Evolutionary conservation across 2,329 filamentous ascomycete species (phyloP).

Genomic region (Sporothrix brasiliensis): DNA sequence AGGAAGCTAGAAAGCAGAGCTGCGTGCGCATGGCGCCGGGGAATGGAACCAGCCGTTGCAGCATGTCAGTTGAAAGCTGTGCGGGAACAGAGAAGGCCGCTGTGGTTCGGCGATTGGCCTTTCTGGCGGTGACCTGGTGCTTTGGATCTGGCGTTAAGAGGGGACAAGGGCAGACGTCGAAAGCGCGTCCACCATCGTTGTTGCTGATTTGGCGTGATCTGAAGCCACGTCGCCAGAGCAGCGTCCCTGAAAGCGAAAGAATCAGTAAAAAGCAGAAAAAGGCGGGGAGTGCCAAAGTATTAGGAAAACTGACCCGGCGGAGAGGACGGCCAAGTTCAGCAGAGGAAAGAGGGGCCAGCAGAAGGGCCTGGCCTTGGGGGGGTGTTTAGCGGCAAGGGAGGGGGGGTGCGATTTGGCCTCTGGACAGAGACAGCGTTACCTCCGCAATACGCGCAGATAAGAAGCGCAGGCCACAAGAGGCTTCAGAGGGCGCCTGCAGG

Average conservation of each 20-base stretch:
- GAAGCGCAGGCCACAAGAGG: neutral
- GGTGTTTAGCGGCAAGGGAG: constrained; percentile 14
- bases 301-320: constrained; percentile 28
- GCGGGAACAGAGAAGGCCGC: neutral
- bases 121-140: neutral
- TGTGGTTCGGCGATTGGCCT: constrained; percentile 14
- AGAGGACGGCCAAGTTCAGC: neutral
- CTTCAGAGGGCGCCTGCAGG: constrained; percentile 12
- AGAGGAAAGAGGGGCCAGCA: constrained; percentile 14
- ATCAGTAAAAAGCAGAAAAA: neutral
- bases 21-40: neutral
- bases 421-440: neutral
- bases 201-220: constrained; percentile 1
- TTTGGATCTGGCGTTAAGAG: neutral
- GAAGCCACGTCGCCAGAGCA: neutral
- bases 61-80: neutral
- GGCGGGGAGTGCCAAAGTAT: constrained; percentile 34
- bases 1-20: neutral
- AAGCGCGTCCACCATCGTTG: neutral
- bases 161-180: neutral
- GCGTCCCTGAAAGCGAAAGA: neutral
- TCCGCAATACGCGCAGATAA: constrained; percentile 6
- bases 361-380: neutral
- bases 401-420: neutral
- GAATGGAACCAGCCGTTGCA: neutral